These are phyloP conservation scores for Boletus smithii DNA, from an alignment of 1,284 basidiomycete genomes.

Conservation along the genomic window DNA sequence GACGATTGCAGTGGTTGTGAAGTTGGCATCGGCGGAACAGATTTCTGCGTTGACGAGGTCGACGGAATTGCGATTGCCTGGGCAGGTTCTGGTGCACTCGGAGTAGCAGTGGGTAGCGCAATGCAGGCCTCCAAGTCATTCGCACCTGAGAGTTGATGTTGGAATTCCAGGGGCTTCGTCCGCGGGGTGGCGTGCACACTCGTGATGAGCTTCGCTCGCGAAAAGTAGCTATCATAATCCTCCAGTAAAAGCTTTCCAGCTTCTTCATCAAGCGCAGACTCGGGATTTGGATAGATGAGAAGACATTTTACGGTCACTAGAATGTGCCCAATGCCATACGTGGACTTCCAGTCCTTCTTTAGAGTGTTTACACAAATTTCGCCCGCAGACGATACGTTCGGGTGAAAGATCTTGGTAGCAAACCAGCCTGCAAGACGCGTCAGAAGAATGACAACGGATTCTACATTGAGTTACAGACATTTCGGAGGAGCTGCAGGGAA, in stretches of 20 bases:
- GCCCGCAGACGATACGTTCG: slow-evolving; percentile 85
- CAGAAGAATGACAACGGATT: slow-evolving; percentile 1
- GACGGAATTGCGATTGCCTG: slow-evolving; percentile 29
- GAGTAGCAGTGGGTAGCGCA: slow-evolving; percentile 17
- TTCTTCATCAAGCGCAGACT: slow-evolving; percentile 92
- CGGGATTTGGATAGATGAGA: slow-evolving; percentile 93
- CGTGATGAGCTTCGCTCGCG: slow-evolving; percentile 79
- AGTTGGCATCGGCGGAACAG: slow-evolving; percentile 35
- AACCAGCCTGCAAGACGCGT: slow-evolving; percentile 65
- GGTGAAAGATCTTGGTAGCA: slow-evolving; percentile 93
- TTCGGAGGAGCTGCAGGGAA: slow-evolving; percentile 90
- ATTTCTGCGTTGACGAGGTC: slow-evolving; percentile 35
- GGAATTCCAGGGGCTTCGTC: slow-evolving; percentile 65
- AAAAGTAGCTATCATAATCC: slow-evolving; percentile 83
- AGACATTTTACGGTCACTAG: slow-evolving; percentile 91
- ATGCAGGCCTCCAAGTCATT: slow-evolving; percentile 20
- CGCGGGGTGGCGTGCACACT: slow-evolving; percentile 79
- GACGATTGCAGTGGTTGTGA: slow-evolving; percentile 38
- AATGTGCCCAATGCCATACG: slow-evolving; percentile 89
- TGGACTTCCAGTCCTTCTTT: slow-evolving; percentile 94
- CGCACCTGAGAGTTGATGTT: slow-evolving; percentile 42
- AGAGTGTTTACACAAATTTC: slow-evolving; percentile 98
- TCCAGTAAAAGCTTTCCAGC: slow-evolving; percentile 89
- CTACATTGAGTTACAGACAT: slow-evolving; percentile 53
- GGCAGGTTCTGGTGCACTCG: slow-evolving; percentile 23